Evolutionary conservation across 352 stramenopile species (phyloP).

Genomic region (Pythium folliculosum): DNA sequence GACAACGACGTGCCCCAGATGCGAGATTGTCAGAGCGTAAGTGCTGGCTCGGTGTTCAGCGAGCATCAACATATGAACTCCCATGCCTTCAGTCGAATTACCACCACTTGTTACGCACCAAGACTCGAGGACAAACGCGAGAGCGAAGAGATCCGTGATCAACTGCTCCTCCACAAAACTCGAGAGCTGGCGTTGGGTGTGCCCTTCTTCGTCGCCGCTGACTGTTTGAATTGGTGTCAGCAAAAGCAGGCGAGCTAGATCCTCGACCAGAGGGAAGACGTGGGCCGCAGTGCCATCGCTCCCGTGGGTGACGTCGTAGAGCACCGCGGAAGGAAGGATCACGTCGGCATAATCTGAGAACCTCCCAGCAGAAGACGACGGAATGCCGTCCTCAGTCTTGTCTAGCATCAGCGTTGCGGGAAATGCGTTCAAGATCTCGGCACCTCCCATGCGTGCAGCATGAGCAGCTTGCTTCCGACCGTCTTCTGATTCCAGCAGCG

Average conservation of each 20-base stretch:
- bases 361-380: neutral
- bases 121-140: slow-evolving; percentile 58
- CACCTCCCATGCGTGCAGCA: slow-evolving; percentile 9
- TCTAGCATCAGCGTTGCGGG: slow-evolving; percentile 12
- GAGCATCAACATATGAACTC: slow-evolving; percentile 42
- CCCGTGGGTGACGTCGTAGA: slow-evolving; percentile 24
- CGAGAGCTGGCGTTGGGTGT: neutral
- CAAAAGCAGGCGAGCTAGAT: slow-evolving; percentile 13
- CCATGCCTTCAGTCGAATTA: slow-evolving; percentile 30
- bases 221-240: neutral
- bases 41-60: slow-evolving; percentile 49
- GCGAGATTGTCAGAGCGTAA: slow-evolving; percentile 46
- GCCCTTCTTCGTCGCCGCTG: neutral
- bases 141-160: slow-evolving; percentile 69
- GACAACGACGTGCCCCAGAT: slow-evolving; percentile 60
- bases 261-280: slow-evolving; percentile 25
- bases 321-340: slow-evolving; percentile 25
- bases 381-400: neutral
- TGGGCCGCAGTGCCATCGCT: neutral
- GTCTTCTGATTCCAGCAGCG: slow-evolving; percentile 31
- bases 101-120: neutral
- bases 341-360: slow-evolving; percentile 21
- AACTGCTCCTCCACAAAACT: slow-evolving; percentile 50
- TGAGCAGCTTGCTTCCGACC: slow-evolving; percentile 7
- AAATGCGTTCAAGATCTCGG: slow-evolving; percentile 21